phyloP scores from a whole-genome alignment of 139 green algal genomes.

The Dunaliella primolecta region DNA sequence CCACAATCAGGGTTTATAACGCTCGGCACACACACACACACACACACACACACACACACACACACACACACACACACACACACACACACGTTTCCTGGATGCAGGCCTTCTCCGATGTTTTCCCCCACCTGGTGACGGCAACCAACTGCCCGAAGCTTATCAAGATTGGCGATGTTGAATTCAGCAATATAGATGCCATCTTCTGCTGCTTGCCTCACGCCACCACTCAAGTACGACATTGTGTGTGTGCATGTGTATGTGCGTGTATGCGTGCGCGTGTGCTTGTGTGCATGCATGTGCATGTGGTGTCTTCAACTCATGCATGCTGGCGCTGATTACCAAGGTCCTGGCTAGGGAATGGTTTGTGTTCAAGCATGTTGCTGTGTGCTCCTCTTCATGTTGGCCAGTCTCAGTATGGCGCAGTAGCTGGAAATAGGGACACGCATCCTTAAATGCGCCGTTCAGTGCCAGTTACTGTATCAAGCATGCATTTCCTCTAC shows the following conservation, averaged over 20 bases:
- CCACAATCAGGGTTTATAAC: not conserved
- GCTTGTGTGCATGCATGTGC: not conserved
- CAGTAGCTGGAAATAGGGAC: no score
- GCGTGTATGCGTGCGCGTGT: no score
- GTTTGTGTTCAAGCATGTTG: no score
- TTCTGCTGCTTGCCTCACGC: conserved; percentile 98
- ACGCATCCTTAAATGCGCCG: no score
- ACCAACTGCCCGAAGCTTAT: conserved; percentile 64
- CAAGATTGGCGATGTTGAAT: conserved; percentile 90
- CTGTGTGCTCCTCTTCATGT: no score
- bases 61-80: no score
- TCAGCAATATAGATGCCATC: conserved; percentile 78
- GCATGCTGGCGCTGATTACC: no score
- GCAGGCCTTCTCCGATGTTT: conserved; percentile 85
- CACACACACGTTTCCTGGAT: not conserved
- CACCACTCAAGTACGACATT: conserved; percentile 78
- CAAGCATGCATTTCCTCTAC: no score
- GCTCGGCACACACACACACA: not conserved
- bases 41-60: not conserved
- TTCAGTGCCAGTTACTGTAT: no score
- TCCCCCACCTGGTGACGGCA: conserved; percentile 81
- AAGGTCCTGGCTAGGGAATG: no score
- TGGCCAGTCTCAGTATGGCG: no score
- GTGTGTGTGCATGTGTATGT: no score
- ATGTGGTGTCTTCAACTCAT: not conserved